Conservation (phyloP, 108 stramenopile species). For the Skeletonema potamos region DNA sequence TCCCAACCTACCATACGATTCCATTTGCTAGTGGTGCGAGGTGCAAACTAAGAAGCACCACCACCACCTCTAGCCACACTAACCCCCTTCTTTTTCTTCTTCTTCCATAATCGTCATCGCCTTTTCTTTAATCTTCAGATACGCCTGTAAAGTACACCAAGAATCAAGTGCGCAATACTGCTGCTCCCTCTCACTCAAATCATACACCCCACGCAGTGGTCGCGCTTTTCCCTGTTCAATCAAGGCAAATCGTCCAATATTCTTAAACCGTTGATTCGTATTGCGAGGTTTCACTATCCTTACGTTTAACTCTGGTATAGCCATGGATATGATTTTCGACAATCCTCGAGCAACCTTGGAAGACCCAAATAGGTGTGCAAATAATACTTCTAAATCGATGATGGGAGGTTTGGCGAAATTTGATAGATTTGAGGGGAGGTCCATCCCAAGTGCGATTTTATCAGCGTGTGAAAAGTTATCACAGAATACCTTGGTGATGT, state of each 20-base stretch:
- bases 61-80: neutral
- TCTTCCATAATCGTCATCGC: neutral
- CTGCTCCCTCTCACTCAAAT: constrained; percentile 29
- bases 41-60: neutral
- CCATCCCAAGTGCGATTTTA: constrained; percentile 34
- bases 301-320: constrained; percentile 27
- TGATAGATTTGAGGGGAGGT: neutral
- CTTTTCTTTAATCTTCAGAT: neutral
- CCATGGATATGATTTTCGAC: constrained; percentile 16
- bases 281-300: constrained; percentile 32
- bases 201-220: constrained; percentile 22
- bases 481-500: constrained; percentile 48
- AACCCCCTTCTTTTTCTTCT: neutral
- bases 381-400: constrained; percentile 38
- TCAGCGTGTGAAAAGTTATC: constrained; percentile 42
- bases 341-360: constrained; percentile 33
- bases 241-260: constrained; percentile 38
- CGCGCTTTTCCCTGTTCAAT: constrained; percentile 45
- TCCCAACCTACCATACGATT: too few relatives aligned
- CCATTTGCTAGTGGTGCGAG: too few relatives aligned
- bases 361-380: neutral
- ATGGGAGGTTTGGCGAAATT: constrained; percentile 2
- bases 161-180: constrained; percentile 50
- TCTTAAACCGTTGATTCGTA: constrained; percentile 4
- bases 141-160: constrained; percentile 44